Evolutionary conservation across 1,284 basidiomycete genomes (phyloP), one percentile per base, ranked within the genome.

Genomic region (Apiotrichum porosum): DNA sequence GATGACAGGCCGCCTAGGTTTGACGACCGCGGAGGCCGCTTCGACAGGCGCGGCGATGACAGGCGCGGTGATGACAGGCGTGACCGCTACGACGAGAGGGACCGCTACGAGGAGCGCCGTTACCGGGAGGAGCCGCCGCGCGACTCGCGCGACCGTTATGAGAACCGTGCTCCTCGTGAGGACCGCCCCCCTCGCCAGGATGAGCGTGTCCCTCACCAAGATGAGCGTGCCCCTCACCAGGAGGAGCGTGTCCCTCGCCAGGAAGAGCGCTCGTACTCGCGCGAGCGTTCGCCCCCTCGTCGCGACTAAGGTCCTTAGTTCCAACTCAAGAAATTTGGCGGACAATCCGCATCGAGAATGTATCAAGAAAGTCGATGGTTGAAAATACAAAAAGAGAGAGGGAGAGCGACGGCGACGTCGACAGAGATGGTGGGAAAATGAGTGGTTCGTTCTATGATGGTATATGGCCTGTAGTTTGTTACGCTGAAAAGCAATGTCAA

Each of bases 1-100:
- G 61, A 60, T 31, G 64, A 66, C 48, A 54, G 63, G 24, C 48
- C 44, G n/a, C 36, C 39, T 35, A 42, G 35, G 14, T 33, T 57
- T 34, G 65, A 66, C 44, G 52, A 60, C 33, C 47, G 45, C 26
- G 45, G 47, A 26, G 35, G 43, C 23, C 51, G 62, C 19, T 52
- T 47, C 44, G 51, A 57, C 41, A 58, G 57, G 36, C 54, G 61
- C 32, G 37, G 38, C 12, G 30, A 30, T 32, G 58, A 58, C 28
- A 58, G 56, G 42, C 39, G 56, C n/a, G 40, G 54, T 45, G 47
- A 61, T 35, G 47, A 54, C 33, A 31, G 56, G 23, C 46, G 55
- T 43, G 60, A 56, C 35, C 44, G 55, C 52, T 37, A 52, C 22
- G 57, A 55, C 22, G 54, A 54, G 38, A 52, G 56, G 28, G 48